These are phyloP conservation scores for Mikania micrantha DNA, from an alignment of 129 eudicot species.

Conservation along the genomic window DNA sequence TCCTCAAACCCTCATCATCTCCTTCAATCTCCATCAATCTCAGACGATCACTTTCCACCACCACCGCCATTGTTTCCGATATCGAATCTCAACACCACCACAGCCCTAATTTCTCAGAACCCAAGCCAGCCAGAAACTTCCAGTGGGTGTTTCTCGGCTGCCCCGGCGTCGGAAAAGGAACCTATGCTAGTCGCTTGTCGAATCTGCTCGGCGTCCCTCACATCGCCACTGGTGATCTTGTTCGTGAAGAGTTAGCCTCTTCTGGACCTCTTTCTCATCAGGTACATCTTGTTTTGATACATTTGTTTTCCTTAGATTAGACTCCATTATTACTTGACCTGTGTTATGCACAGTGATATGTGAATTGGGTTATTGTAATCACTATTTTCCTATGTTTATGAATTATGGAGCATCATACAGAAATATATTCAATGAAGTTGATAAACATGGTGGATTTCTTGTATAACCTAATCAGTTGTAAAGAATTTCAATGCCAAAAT, in stretches of 20 bases:
- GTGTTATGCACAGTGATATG: too few relatives aligned
- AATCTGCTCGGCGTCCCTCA: slow-evolving; percentile 82
- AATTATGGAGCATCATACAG: too few relatives aligned
- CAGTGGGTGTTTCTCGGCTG: slow-evolving; percentile 88
- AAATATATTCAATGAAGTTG: too few relatives aligned
- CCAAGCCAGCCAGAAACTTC: slow-evolving; percentile 40
- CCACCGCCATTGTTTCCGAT: slow-evolving; percentile 25
- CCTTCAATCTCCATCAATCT: background rate
- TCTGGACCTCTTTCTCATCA: slow-evolving; percentile 65
- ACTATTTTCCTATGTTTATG: too few relatives aligned
- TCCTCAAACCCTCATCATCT: slow-evolving; percentile 35
- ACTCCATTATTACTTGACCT: too few relatives aligned
- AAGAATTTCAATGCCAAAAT: too few relatives aligned
- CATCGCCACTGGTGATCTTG: slow-evolving; percentile 97
- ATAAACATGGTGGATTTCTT: too few relatives aligned
- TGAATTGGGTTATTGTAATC: too few relatives aligned
- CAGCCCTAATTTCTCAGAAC: slow-evolving; percentile 14
- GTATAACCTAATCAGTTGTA: too few relatives aligned
- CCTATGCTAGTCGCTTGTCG: slow-evolving; percentile 77
- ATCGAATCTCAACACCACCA: background rate
- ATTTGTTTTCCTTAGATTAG: too few relatives aligned
- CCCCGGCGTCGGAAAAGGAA: slow-evolving; percentile 92
- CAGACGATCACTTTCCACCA: slow-evolving; percentile 33
- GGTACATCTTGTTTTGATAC: slow-evolving; percentile 20
- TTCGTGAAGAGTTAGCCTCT: slow-evolving; percentile 67